Percentiles rank a stretch among this genome's conserved stretches.
Evolutionary conservation across 2,329 filamentous ascomycete species (phyloP).

Genomic region (Acrodontium crateriforme): DNA sequence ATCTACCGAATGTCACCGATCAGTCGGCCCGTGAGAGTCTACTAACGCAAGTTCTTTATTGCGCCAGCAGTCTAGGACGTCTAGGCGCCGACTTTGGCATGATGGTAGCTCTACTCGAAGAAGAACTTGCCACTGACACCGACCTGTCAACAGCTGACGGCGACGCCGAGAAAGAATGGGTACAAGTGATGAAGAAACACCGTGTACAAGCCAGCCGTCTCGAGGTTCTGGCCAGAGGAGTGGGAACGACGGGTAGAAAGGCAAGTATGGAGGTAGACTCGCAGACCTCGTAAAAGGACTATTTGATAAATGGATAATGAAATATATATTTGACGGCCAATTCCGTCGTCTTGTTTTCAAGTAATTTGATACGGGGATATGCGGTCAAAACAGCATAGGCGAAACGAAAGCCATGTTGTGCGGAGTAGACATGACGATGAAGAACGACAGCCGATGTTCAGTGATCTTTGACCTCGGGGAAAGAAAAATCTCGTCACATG

Average conservation of each 20-base stretch:
- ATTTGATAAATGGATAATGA: too few species aligned
- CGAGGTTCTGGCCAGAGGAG: conserved; percentile 21
- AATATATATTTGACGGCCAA: too few species aligned
- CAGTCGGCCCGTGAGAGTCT: conserved; percentile 71
- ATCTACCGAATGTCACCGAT: conserved; percentile 72
- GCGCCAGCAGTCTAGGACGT: conserved; percentile 76
- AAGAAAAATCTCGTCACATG: too few species aligned
- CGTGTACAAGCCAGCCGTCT: conserved; percentile 57
- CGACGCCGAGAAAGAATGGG: conserved; percentile 53
- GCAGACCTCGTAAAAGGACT: too few species aligned
- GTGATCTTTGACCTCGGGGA: too few species aligned
- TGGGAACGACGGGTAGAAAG: conserved; percentile 17
- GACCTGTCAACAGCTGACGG: conserved; percentile 44
- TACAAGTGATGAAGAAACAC: conserved; percentile 78
- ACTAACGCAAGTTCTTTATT: conserved; percentile 84
- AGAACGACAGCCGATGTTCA: too few species aligned
- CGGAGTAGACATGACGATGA: too few species aligned
- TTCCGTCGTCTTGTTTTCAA: too few species aligned
- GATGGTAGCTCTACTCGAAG: conserved; percentile 55
- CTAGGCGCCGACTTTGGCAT: conserved; percentile 88
- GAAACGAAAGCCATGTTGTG: too few species aligned
- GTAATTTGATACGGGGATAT: too few species aligned
- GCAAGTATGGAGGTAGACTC: too few species aligned
- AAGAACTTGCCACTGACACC: conserved; percentile 33
- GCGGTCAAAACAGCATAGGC: too few species aligned